Evolutionary conservation across 345 rosid genomes (phyloP), one percentile per base, ranked within the genome.

Genomic region (Pugionium cornutum): DNA sequence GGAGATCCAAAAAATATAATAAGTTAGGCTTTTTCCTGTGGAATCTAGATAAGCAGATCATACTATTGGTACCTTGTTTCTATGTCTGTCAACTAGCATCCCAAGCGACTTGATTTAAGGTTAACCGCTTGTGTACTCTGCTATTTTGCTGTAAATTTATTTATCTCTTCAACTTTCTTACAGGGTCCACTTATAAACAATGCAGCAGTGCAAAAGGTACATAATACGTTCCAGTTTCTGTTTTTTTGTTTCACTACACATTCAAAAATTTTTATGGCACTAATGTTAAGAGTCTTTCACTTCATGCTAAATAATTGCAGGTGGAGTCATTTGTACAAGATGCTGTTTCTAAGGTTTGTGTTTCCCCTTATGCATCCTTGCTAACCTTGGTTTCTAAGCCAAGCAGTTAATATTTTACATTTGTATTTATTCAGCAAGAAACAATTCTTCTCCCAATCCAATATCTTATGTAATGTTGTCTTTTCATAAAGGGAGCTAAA

Each of bases 101-200:
- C 44, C 74, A 44, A 53, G 2, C 32, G 62, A 36, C 27, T 53
- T 54, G 18, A 26, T 31, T 39, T 39, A 49, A 39, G 31, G 37
- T 47, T 33, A 32, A 71, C 61, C n/a, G 29, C 34, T 61, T 41
- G 28, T 26, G 47, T 60, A 1, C 66, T 56, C 55, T 64, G 53
- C 34, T 58, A 43, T 44, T n/a, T 18, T 58, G 26, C 25, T 18
- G 45, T 60, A 36, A 58, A 59, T 53, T 53, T 60, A 53, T 54
- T 30, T 37, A 56, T 37, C 27, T 7, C 40, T 53, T 54, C 64
- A 53, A 61, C 35, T 33, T 70, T 59, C 28, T 65, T 34, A 49
- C 86, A 94, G 99, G 99, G 99, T 64, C 97, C 97, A 32, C 85
- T 94, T 67, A 94, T 94, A 68, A 94, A 90, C 79, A 92, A 86